Base-by-base conservation (phyloP, 306 rosid genomes). In the Lathyrus aphaca region DNA sequence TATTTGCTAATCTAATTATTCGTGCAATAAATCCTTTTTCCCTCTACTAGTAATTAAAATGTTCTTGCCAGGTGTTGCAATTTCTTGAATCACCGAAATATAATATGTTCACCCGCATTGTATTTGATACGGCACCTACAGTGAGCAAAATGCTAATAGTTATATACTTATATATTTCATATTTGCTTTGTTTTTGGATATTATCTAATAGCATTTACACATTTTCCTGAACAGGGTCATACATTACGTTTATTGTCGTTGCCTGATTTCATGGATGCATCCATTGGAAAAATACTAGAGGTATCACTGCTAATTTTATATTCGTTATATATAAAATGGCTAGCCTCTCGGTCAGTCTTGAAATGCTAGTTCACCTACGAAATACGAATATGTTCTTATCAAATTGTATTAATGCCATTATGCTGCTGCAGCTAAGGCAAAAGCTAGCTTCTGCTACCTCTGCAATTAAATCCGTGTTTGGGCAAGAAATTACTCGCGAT, bases 381-480 rank as follows among this genome's bases (percentile, higher is more conserved):
- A n/a, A n/a, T n/a, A n/a, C n/a, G 29, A 35, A 7, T 35, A 35
- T 35, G 39, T 35, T 7, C 8, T 35, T 7, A 7, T 35, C 39
- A 35, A 35, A 35, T 35, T 35, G 39, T 35, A 54, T 77, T 79
- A 54, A 77, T 62, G 18, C 77, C 64, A 11, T 71, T 44, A 48
- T 79, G 76, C 60, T 72, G 6, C 83, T 76, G 69, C 89, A 94
- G 99, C 91, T 91, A 66, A 83, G 64, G 66, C 91, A 94, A 78
- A 94, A 91, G 82, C 91, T 94, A 72, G 69, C 99, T 54, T 94
- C 99, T 29, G 99, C 99, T 64, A 94, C 99, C 19, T 94, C 97
- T 17, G 96, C 99, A 59, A 87, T 94, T 79, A 91, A 91, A 80
- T 91, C 95, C 3, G 96, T 87, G 72, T 94, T 94, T 72, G 99